A percentile compares a stretch with the other conserved stretches of the same genome.
Evolutionary conservation across 2,329 filamentous ascomycete species (phyloP).

Genomic region (Epichloe hybrida): DNA sequence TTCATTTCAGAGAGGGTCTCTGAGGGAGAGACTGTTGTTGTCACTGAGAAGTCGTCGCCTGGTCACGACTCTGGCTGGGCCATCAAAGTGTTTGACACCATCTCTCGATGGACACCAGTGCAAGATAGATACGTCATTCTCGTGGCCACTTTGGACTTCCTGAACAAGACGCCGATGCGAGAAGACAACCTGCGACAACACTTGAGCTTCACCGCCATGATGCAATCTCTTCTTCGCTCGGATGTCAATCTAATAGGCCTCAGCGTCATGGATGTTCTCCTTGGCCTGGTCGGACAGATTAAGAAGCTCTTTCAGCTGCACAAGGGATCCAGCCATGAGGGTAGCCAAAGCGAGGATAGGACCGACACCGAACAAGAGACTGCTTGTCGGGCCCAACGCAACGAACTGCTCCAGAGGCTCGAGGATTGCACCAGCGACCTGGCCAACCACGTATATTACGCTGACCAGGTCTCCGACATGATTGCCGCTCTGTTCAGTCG

Average conservation of each 20-base stretch:
- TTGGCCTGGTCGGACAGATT: constrained; percentile 75
- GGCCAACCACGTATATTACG: constrained; percentile 92
- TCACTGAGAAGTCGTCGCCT: constrained; percentile 24
- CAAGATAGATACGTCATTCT: constrained; percentile 90
- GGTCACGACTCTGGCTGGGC: constrained; percentile 56
- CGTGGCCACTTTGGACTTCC: constrained; percentile 63
- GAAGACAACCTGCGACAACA: constrained; percentile 64
- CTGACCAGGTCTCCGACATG: constrained; percentile 93
- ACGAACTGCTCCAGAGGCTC: constrained; percentile 54
- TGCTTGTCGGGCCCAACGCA: constrained; percentile 32
- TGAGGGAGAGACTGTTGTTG: constrained; percentile 41
- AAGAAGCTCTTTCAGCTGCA: constrained; percentile 59
- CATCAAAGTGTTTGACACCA: constrained; percentile 64
- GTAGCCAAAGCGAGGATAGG: constrained; percentile 20
- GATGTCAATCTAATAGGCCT: constrained; percentile 89
- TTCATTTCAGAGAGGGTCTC: constrained; percentile 54
- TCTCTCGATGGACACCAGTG: constrained; percentile 80
- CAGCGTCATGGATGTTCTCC: constrained; percentile 87
- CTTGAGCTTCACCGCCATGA: constrained; percentile 60
- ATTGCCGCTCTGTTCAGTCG: constrained; percentile 65
- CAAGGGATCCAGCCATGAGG: constrained; percentile 20
- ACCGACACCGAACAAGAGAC: constrained; percentile 20
- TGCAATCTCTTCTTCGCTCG: constrained; percentile 72
- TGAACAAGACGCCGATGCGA: constrained; percentile 53
- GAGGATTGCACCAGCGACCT: constrained; percentile 80